Evolutionary conservation across 768 basidiomycete genomes (phyloP), one percentile per base, ranked within the genome.

Genomic region (Amanita pallidorosea): DNA sequence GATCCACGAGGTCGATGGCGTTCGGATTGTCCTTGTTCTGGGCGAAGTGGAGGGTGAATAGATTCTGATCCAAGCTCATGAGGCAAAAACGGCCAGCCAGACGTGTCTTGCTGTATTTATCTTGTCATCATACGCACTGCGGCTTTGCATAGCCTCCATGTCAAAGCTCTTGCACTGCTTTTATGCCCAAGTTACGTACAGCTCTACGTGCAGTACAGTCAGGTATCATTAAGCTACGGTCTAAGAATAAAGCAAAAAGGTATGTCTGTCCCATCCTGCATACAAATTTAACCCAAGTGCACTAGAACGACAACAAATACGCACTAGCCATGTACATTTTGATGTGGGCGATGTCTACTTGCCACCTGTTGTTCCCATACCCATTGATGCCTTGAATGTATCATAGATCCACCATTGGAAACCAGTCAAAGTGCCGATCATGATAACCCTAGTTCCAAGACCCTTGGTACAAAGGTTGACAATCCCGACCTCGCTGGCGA

Each of bases 391-490:
- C 75, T 91, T 91, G 80, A 90, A 91, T 46, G 79, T 72, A 64
- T 91, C 90, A 65, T 91, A 92, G 68, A 92, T 89, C 86, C 88
- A 90, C 88, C 87, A 89, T 75, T 89, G 85, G 85, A 88, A 88
- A 61, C 86, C 89, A 71, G 69, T 74, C 55, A 74, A 64, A 53
- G 69, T 70, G 69, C 80, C 83, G 59, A 91, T 89, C 88, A 89
- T 89, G 65, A 90, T 57, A 52, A 92, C 84, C 74, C 88, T 76
- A 31, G 88, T 88, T 48, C 86, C 85, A 58, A 93, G 83, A 71
- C 89, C 90, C 73, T 88, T 88, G 56, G 88, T 90, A 20, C 81
- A 78, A 42, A 93, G 74, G 41, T 72, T 63, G 22, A 67, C 66
- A 48, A 81, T 41, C 12, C 88, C 87, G 47, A 83, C 80, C 61